Evolutionary conservation across 2,329 filamentous ascomycete species (phyloP).

Genomic region (Stagonosporopsis tanaceti): DNA sequence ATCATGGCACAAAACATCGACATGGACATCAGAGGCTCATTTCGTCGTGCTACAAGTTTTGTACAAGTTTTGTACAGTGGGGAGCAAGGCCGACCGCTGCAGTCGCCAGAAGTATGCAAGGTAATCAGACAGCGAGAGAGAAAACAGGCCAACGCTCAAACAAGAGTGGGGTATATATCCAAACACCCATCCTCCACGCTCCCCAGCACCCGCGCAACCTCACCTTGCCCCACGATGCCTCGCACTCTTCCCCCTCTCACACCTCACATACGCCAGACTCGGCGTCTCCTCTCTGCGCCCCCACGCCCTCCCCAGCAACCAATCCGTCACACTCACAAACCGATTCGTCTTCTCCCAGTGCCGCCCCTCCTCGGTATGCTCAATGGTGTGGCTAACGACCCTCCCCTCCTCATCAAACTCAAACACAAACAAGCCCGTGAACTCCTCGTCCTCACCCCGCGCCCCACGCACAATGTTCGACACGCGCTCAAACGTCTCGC

Average conservation of each 20-base stretch:
- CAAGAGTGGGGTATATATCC: slow-evolving; percentile 2
- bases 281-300: slow-evolving; percentile 56
- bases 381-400: slow-evolving; percentile 88
- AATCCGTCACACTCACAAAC: slow-evolving; percentile 92
- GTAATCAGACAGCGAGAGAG: background rate
- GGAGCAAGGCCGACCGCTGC: background rate
- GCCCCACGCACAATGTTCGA: slow-evolving; percentile 64
- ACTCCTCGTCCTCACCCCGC: slow-evolving; percentile 66
- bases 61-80: slow-evolving; percentile 8
- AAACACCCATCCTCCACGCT: background rate
- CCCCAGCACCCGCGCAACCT: background rate
- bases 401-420: slow-evolving; percentile 90
- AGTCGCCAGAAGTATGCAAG: background rate
- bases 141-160: background rate
- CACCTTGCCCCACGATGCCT: background rate
- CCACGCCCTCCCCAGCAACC: slow-evolving; percentile 83
- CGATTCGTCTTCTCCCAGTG: slow-evolving; percentile 85
- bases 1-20: no score
- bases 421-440: slow-evolving; percentile 92
- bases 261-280: slow-evolving; percentile 52
- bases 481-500: slow-evolving; percentile 63
- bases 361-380: slow-evolving; percentile 84
- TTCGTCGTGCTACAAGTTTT: slow-evolving; percentile 1
- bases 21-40: background rate
- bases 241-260: slow-evolving; percentile 22